Percentiles rank a stretch among this genome's conserved stretches.
phyloP scores from a whole-genome alignment of 352 stramenopile species.

The Pythium coloratum region DNA sequence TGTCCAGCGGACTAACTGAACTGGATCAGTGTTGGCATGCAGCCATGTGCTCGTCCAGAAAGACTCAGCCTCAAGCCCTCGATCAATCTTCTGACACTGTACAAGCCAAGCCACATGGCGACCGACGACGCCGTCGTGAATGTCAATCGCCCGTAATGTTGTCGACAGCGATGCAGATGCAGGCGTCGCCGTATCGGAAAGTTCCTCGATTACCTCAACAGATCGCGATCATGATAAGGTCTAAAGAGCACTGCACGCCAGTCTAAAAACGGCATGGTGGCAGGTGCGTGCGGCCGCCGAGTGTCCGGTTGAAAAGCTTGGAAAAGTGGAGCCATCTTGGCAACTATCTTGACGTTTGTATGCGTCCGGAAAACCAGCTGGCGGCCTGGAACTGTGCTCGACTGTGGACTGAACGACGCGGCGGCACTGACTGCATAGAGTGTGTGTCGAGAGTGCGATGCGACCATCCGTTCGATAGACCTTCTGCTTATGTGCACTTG shows the following conservation, averaged over 20 bases:
- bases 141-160: background rate
- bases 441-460: conserved; percentile 2
- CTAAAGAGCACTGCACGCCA: background rate
- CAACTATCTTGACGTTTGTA: background rate
- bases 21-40: no score
- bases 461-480: conserved; percentile 23
- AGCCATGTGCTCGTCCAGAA: no score
- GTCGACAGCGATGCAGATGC: background rate
- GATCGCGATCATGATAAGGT: conserved; percentile 2
- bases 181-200: background rate
- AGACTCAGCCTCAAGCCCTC: no score
- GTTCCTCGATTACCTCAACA: background rate
- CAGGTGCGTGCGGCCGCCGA: background rate
- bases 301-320: background rate
- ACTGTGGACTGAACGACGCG: background rate
- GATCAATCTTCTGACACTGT: background rate
- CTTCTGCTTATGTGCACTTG: conserved; percentile 26
- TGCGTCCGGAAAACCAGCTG: conserved; percentile 20
- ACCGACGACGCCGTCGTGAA: background rate
- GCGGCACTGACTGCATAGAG: conserved; percentile 16
- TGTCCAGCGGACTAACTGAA: no score
- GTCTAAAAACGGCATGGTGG: conserved; percentile 5
- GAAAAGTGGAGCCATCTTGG: conserved; percentile 2
- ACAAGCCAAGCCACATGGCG: background rate
- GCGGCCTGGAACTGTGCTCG: conserved; percentile 9